A percentile compares a stretch with the other conserved stretches of the same genome.
Conservation (phyloP, 352 stramenopile genomes). For the Plasmopara muralis region DNA sequence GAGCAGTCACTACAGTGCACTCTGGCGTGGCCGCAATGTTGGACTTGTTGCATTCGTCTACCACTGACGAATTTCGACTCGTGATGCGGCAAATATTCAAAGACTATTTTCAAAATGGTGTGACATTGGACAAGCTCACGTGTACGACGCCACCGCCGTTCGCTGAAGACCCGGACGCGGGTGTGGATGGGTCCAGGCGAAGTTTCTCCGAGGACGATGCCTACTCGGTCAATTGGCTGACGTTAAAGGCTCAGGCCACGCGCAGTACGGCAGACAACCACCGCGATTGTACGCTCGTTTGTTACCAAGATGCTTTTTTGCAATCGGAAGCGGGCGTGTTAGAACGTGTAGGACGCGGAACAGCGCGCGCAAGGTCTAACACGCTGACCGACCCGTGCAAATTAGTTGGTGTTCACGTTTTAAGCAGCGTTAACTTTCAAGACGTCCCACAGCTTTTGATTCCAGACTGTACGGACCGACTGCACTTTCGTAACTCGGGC, state of each 20-base stretch:
- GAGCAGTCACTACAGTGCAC: slow-evolving; percentile 50
- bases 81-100: slow-evolving; percentile 59
- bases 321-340: slow-evolving; percentile 25
- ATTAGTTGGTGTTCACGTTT: slow-evolving; percentile 33
- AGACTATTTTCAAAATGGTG: slow-evolving; percentile 40
- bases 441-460: slow-evolving; percentile 29
- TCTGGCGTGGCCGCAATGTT: slow-evolving; percentile 40
- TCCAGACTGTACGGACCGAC: slow-evolving; percentile 25
- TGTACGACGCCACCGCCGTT: slow-evolving; percentile 52
- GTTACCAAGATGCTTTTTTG: slow-evolving; percentile 62
- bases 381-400: slow-evolving; percentile 14
- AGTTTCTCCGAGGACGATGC: slow-evolving; percentile 57
- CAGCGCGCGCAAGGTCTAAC: slow-evolving; percentile 16
- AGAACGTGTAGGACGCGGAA: slow-evolving; percentile 28
- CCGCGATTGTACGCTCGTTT: slow-evolving; percentile 63
- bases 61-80: slow-evolving; percentile 37
- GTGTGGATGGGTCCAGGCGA: slow-evolving; percentile 17
- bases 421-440: slow-evolving; percentile 38
- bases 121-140: slow-evolving; percentile 57
- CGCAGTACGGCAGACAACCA: slow-evolving; percentile 31
- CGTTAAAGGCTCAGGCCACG: slow-evolving; percentile 36
- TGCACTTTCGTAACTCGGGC: slow-evolving; percentile 41
- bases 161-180: slow-evolving; percentile 25
- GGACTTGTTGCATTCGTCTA: slow-evolving; percentile 36
- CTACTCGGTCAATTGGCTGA: slow-evolving; percentile 64